These are phyloP conservation scores for Penicillium sp. DNA, from an alignment of 2,329 filamentous ascomycete species.

Conservation along the genomic window DNA sequence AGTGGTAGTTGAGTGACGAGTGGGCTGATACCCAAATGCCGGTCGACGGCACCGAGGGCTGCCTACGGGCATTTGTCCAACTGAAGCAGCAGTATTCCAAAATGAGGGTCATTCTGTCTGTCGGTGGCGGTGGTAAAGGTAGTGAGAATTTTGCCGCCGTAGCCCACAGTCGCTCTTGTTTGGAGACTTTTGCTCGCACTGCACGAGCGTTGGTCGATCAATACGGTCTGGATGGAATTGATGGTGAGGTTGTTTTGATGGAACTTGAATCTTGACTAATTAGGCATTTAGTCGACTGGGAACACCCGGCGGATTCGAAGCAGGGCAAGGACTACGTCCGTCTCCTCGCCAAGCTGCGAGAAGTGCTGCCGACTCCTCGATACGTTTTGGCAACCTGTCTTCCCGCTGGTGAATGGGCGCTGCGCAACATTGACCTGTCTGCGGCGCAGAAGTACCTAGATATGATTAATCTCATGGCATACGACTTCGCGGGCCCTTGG, in stretches of 20 bases:
- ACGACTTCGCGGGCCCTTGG: slow-evolving; percentile 74
- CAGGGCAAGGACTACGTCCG: slow-evolving; percentile 67
- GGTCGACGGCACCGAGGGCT: slow-evolving; percentile 66
- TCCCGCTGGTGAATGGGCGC: slow-evolving; percentile 60
- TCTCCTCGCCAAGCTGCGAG: slow-evolving; percentile 61
- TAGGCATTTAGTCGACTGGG: slow-evolving; percentile 65
- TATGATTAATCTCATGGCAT: slow-evolving; percentile 72
- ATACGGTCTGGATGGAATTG: slow-evolving; percentile 68
- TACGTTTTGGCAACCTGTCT: slow-evolving; percentile 69
- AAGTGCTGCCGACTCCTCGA: slow-evolving; percentile 61
- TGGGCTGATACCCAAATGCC: slow-evolving; percentile 68
- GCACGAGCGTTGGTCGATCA: slow-evolving; percentile 63
- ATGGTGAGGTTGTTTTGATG: slow-evolving; percentile 52
- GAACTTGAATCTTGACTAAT: background rate
- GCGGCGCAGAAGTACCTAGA: slow-evolving; percentile 63
- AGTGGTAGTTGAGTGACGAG: slow-evolving; percentile 65
- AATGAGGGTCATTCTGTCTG: slow-evolving; percentile 69
- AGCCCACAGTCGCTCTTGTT: slow-evolving; percentile 54
- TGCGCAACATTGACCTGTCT: slow-evolving; percentile 64
- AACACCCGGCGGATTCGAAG: slow-evolving; percentile 62
- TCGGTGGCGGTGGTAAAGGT: slow-evolving; percentile 63
- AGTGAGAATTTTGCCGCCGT: slow-evolving; percentile 64
- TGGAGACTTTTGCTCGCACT: slow-evolving; percentile 66
- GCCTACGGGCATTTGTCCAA: slow-evolving; percentile 66
- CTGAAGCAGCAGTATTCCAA: slow-evolving; percentile 66